Conservation (phyloP, 352 stramenopile genomes). For the Globisporangium middletonii region DNA sequence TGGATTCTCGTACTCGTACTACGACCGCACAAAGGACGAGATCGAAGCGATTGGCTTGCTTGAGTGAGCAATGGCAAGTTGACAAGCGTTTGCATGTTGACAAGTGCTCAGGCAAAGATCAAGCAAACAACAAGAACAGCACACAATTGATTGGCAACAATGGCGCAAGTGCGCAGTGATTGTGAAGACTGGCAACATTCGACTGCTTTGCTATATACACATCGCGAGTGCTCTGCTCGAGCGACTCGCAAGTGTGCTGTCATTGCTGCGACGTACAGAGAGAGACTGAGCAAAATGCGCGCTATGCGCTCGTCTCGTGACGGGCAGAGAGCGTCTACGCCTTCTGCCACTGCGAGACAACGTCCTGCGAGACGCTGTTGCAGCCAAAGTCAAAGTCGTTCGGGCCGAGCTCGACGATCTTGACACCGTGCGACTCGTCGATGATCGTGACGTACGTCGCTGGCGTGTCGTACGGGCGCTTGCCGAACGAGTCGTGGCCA, state of each 20-base stretch:
- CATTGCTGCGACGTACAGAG: too few relatives aligned
- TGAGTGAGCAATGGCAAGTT: background rate
- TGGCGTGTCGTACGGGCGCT: slow-evolving; percentile 36
- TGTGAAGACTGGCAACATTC: too few relatives aligned
- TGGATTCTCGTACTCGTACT: slow-evolving; percentile 59
- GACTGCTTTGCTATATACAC: too few relatives aligned
- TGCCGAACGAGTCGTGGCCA: slow-evolving; percentile 56
- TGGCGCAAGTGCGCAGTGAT: too few relatives aligned
- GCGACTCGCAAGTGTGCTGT: too few relatives aligned
- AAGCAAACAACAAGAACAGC: too few relatives aligned
- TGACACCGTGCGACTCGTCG: slow-evolving; percentile 58
- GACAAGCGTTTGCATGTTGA: too few relatives aligned
- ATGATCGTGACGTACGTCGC: slow-evolving; percentile 72
- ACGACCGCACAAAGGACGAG: slow-evolving; percentile 7
- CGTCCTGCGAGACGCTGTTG: slow-evolving; percentile 38
- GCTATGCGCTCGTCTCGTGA: too few relatives aligned
- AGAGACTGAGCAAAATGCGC: too few relatives aligned
- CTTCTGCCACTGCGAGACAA: slow-evolving; percentile 51
- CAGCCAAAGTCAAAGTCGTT: slow-evolving; percentile 65
- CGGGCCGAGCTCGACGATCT: slow-evolving; percentile 47
- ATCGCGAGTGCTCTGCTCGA: too few relatives aligned
- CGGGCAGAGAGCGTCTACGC: slow-evolving; percentile 15
- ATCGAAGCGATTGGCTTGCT: slow-evolving; percentile 7
- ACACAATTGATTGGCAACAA: too few relatives aligned
- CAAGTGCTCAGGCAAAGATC: too few relatives aligned